Conservation (phyloP, 1,139 yeast genomes). For the Pichia sp. region DNA sequence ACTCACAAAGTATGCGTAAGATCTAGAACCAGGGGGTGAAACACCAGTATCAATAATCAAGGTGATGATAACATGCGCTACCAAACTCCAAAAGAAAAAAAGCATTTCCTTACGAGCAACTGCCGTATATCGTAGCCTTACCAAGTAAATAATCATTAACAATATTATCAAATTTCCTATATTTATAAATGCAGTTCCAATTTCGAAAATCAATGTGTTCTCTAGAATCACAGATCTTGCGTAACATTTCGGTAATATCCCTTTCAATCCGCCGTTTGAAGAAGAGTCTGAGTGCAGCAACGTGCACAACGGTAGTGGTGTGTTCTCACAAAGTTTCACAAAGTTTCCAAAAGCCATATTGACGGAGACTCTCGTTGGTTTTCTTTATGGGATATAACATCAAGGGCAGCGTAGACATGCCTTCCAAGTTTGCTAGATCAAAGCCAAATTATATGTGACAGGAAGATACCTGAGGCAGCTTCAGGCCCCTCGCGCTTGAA, state of each 20-base stretch:
- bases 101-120: slow-evolving; percentile 87
- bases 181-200: slow-evolving; percentile 85
- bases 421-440: too few species aligned
- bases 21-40: slow-evolving; percentile 69
- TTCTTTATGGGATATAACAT: too few species aligned
- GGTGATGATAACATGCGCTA: slow-evolving; percentile 53
- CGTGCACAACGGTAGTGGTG: slow-evolving; percentile 75
- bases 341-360: slow-evolving; percentile 70
- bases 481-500: not conserved
- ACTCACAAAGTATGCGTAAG: slow-evolving; percentile 78
- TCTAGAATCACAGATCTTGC: slow-evolving; percentile 82
- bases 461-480: too few species aligned
- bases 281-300: slow-evolving; percentile 38
- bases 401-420: too few species aligned
- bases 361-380: too few species aligned
- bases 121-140: slow-evolving; percentile 82
- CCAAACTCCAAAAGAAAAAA: slow-evolving; percentile 55
- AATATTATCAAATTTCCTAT: slow-evolving; percentile 63
- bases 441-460: too few species aligned
- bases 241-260: slow-evolving; percentile 71
- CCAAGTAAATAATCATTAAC: slow-evolving; percentile 67
- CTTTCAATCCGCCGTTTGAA: slow-evolving; percentile 30
- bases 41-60: slow-evolving; percentile 89
- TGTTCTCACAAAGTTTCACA: slow-evolving; percentile 53
- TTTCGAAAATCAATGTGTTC: slow-evolving; percentile 82